phyloP scores from a whole-genome alignment of 2,329 filamentous ascomycete genomes.

The Cryoendolithus antarcticus region DNA sequence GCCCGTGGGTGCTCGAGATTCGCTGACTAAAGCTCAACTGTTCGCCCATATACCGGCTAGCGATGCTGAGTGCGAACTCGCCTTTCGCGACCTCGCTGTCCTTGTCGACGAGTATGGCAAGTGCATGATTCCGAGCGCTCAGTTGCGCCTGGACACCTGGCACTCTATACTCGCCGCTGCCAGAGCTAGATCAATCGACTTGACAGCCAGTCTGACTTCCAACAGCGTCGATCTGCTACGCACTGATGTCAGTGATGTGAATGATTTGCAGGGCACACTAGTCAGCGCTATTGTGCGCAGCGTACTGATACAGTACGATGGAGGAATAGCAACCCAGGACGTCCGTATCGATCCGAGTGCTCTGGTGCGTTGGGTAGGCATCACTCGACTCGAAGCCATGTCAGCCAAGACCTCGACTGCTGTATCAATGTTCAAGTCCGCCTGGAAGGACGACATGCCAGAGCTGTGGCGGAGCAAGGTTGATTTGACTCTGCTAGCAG shows the following conservation, averaged over 20 bases:
- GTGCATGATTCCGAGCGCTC: conserved; percentile 37
- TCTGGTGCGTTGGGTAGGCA: conserved; percentile 13
- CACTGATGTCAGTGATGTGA: no score
- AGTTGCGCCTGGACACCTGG: conserved; percentile 38
- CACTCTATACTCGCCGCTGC: conserved; percentile 29
- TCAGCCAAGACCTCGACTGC: conserved; percentile 11
- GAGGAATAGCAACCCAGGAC: no score
- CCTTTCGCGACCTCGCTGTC: conserved; percentile 40
- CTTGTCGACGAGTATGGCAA: conserved; percentile 31
- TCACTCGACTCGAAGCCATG: conserved; percentile 12
- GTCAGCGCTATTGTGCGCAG: no score
- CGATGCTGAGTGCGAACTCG: conserved; percentile 36
- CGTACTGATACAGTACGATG: no score
- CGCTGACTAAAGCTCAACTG: conserved; percentile 26
- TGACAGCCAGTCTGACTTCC: conserved; percentile 11
- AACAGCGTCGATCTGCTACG: no score
- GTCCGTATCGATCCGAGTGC: conserved; percentile 9
- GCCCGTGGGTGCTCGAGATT: conserved; percentile 1
- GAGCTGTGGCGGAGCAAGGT: conserved; percentile 20
- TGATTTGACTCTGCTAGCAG: conserved; percentile 14
- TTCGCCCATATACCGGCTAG: conserved; percentile 43
- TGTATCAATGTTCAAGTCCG: conserved; percentile 21
- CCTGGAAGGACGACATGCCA: conserved; percentile 25
- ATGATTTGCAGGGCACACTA: no score
- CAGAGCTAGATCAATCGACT: conserved; percentile 28